Base-by-base conservation (phyloP, 1,139 yeast species). In the Protomyces lactucae-debilis region DNA sequence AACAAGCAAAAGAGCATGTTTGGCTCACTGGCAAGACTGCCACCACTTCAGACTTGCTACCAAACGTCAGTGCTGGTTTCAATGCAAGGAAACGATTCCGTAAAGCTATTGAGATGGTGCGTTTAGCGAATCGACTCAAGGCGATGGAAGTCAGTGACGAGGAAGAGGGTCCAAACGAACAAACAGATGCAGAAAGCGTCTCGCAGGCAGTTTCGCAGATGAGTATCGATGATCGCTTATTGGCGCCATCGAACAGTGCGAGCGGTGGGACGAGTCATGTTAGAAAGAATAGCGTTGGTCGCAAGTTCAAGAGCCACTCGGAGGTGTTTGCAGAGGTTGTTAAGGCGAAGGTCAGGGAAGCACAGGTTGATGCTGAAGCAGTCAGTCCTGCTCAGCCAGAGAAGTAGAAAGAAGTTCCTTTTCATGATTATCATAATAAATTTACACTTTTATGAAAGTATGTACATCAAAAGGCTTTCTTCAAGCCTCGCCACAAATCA, bases 71-170 rank as follows among this genome's bases (percentile, higher is more conserved):
- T 76, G 83, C 85, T 72, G 88, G 88, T 61, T 88, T 91, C 80
- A 85, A 88, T 74, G 96, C 96, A 51, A 88, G 88, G 73, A 82
- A 83, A 73, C 91, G 88, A 75, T 86, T 93, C 77, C 84, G 85
- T 73, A 90, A 88, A 72, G 98, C 95, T 45, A 87, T 90, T 69
- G 95, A 87, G 73, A 80, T 88, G 72, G 91, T 90, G 64, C 84
- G 84, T 70, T 81, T 90, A 74, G 83, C 86, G 71, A 88, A 89
- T 75, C 81, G 88, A 73, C 85, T 90, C 73, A 79, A 82, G 71
- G 84, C 85, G 67, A 81, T 90, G 73, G 85, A 85, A 37, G 68
- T 76, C 66, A 76, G 69, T 72, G 77, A 81, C 57, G 84, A 79
- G 2, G 84, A 79, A 61, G 51, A 18, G 25, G 55, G 9, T 2